A percentile compares a stretch with the other conserved stretches of the same genome.
Evolutionary conservation across 2,329 filamentous ascomycete genomes (phyloP).

Genomic region (Byssochlamys sp.): DNA sequence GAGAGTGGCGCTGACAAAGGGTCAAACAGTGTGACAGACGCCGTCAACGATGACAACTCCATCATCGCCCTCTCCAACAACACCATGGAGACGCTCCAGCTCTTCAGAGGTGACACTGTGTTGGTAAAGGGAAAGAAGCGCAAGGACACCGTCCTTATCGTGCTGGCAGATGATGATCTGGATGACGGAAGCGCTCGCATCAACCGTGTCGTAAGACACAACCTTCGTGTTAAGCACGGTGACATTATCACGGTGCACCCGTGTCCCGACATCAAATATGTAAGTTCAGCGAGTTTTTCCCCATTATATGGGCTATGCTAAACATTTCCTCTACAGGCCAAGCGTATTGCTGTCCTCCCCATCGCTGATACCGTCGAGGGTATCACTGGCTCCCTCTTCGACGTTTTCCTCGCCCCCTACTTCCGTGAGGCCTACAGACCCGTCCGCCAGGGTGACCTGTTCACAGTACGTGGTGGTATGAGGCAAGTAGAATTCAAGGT

Average conservation of each 20-base stretch:
- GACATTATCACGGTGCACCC: slow-evolving; percentile 95
- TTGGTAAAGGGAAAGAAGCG: slow-evolving; percentile 98
- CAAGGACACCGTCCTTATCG: slow-evolving; percentile 96
- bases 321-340: slow-evolving; percentile 54
- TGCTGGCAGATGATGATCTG: slow-evolving; percentile 91
- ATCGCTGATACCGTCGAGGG: slow-evolving; percentile 98
- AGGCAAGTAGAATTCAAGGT: slow-evolving; percentile 99
- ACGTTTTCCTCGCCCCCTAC: slow-evolving; percentile 97
- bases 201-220: slow-evolving; percentile 97
- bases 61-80: slow-evolving; percentile 97
- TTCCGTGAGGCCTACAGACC: slow-evolving; percentile 98
- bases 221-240: slow-evolving; percentile 94
- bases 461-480: slow-evolving; percentile 96
- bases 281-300: slow-evolving; percentile 43
- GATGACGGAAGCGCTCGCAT: slow-evolving; percentile 95
- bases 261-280: slow-evolving; percentile 99
- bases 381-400: slow-evolving; percentile 92
- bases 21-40: slow-evolving; percentile 75
- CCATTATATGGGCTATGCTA: slow-evolving; percentile 13
- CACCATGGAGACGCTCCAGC: slow-evolving; percentile 95
- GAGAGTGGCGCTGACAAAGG: slow-evolving; percentile 13
- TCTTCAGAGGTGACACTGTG: slow-evolving; percentile 97
- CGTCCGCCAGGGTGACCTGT: slow-evolving; percentile 91
- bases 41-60: slow-evolving; percentile 98
- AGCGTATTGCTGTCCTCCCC: slow-evolving; percentile 94